Base-by-base conservation (phyloP, 2,329 filamentous ascomycete species). In the Penicillium sp. region DNA sequence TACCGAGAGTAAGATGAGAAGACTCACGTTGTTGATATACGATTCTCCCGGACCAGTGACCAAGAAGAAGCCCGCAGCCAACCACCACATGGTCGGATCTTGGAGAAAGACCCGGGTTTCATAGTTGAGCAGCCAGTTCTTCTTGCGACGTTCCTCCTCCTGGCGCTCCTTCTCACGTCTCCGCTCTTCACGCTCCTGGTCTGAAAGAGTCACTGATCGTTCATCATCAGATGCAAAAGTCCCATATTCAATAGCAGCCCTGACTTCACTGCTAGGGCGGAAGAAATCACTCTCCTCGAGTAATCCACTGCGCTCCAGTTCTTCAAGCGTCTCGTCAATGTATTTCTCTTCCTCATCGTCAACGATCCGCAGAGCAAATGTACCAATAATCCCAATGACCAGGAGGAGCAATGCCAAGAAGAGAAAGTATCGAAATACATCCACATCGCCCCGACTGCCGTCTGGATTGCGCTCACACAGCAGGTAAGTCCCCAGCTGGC, bases 11-110 rank as follows among this genome's bases (percentile, higher is more conserved):
- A 16, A 23, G 5, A 39, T 8, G n/a, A 27, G 14, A 8, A 24
- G 7, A 61, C 63, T 53, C 52, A 74, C 75, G 60, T 97, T 98
- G 72, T 97, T 98, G 71, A 97, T 89, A 67, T 96, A 98, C 9
- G 91, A 87, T 70, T 98, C 93, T n/a, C 90, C 91, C 0, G 93
- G 91, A 0, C 93, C 93, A 44, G 90, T 87, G 58, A 95, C 87
- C 52, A 97, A 79, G 68, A 97, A 88, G 70, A 98, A 97, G 16
- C 89, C 90, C 0, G 84, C 74, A 0, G 91, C 89, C 56, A 98
- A 85, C 64, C 84, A 87, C 91, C 91, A 98, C 91, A 97, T 97
- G 10, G 89, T 96, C 50, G 80, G 83, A 58, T 98, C 93, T 20
- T 80, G 77, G 8, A 98, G 76, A 67, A 97, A 98, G 3, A 82